phyloP scores from a whole-genome alignment of 2,329 filamentous ascomycete species.

The Talaromyces verruculosus region DNA sequence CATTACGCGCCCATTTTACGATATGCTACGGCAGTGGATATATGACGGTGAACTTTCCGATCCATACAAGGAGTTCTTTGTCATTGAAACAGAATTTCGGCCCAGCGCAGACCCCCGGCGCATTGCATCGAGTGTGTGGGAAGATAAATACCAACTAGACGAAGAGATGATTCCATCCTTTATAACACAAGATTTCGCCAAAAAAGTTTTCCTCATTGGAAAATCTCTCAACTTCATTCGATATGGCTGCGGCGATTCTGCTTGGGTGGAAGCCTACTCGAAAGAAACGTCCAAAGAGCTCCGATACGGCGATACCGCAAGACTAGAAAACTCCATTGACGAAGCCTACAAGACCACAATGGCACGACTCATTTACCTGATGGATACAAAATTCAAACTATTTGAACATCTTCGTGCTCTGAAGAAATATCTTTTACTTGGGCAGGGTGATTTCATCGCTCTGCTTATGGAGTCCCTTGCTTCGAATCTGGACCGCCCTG shows the following conservation, averaged over 20 bases:
- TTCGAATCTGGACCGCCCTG: slow-evolving; percentile 87
- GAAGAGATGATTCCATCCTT: slow-evolving; percentile 88
- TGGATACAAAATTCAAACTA: slow-evolving; percentile 92
- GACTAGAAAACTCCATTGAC: slow-evolving; percentile 88
- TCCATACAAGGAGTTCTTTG: slow-evolving; percentile 93
- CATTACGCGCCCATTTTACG: slow-evolving; percentile 92
- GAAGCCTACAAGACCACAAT: slow-evolving; percentile 98
- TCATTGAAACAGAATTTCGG: slow-evolving; percentile 70
- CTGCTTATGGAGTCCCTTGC: slow-evolving; percentile 95
- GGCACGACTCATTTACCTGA: slow-evolving; percentile 87
- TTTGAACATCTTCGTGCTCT: slow-evolving; percentile 89
- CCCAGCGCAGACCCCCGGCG: slow-evolving; percentile 52
- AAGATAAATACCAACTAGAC: slow-evolving; percentile 90
- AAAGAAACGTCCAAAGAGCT: slow-evolving; percentile 90
- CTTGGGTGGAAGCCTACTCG: slow-evolving; percentile 94
- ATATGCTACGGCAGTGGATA: slow-evolving; percentile 94
- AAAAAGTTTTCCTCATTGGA: slow-evolving; percentile 94
- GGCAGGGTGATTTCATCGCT: slow-evolving; percentile 95
- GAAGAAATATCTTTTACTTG: slow-evolving; percentile 91
- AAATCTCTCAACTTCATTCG: slow-evolving; percentile 98
- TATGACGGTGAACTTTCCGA: slow-evolving; percentile 98
- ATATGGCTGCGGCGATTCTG: slow-evolving; percentile 87
- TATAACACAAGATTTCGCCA: slow-evolving; percentile 87
- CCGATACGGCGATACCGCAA: slow-evolving; percentile 88
- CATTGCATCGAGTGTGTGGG: slow-evolving; percentile 85